Base-by-base conservation (phyloP, 2,329 filamentous ascomycete genomes). In the Rutstroemia sydowiana region DNA sequence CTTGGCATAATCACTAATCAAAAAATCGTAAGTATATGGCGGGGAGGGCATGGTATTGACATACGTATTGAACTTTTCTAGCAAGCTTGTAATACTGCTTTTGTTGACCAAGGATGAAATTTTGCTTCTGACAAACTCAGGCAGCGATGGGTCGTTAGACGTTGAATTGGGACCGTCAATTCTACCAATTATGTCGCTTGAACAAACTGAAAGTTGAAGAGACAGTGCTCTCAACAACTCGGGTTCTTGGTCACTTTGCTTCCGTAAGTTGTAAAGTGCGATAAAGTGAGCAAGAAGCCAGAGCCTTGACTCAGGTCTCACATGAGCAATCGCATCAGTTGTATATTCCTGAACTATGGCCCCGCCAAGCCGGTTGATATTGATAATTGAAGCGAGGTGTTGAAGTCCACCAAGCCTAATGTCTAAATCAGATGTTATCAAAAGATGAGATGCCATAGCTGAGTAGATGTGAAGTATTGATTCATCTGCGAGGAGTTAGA, bases 101-200 rank as follows among this genome's bases (percentile, higher is more conserved):
- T 88, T 81, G 56, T 90, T 84, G 30, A 95, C 81, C 7, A 95
- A 71, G 9, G 84, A 86, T 14, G 78, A 68, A 2, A 95, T 71
- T 59, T 89, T 81, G 0, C 76, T 72, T 43, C 77, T 76, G 11
- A 95, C 69, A 62, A 89, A 86, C 0, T 73, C 61, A 56, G 76
- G 69, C 14, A 82, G 61, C 8, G 65, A 63, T 40, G 59, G 41
- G 16, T 34, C 13, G 16, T 47, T 73, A 69, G 57, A 7, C n/a
- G 4, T 79, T 74, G 30, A 73, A 71, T 61, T 31, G n/a, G n/a
- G n/a, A n/a, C n/a, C 61, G 64, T 61, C 66, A 43, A 77, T 64
- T 2, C 75, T 71, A 34, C 72, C 61, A 41, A 74, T 71, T 46
- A 84, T 78, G 9, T 78, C 74, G 9, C 65, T 66, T 1, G 77